Conservation (phyloP, 2,329 filamentous ascomycete species). For the Verticillium alfalfae region DNA sequence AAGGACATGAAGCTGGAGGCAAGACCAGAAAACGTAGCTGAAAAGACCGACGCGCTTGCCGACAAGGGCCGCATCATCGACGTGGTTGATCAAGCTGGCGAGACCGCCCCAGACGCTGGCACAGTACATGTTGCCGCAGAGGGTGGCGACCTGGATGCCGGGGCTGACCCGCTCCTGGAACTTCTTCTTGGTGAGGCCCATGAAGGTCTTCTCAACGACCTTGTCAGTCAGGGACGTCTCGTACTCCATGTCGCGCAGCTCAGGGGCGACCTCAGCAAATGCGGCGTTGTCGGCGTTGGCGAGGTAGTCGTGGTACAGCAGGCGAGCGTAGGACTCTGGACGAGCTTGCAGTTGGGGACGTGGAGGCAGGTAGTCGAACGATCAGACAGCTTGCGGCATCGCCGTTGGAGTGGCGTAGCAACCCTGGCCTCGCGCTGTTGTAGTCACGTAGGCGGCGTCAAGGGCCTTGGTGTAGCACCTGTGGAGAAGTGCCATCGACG, state of each 20-base stretch:
- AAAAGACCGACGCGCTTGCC: constrained; percentile 72
- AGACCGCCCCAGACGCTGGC: constrained; percentile 73
- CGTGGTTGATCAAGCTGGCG: constrained; percentile 61
- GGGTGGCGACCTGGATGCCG: constrained; percentile 68
- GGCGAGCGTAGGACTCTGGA: constrained; percentile 75
- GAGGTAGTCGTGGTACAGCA: constrained; percentile 83
- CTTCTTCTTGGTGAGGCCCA: constrained; percentile 77
- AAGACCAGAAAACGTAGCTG: constrained; percentile 75
- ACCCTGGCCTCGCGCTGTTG: constrained; percentile 63
- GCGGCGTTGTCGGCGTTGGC: constrained; percentile 59
- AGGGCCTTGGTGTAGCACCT: constrained; percentile 78
- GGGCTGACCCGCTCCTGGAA: constrained; percentile 74
- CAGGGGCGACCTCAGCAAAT: constrained; percentile 70
- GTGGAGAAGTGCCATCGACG: constrained; percentile 75
- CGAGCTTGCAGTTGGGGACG: constrained; percentile 80
- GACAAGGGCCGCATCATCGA: constrained; percentile 56
- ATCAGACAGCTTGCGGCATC: constrained; percentile 57
- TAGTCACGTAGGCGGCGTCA: constrained; percentile 78
- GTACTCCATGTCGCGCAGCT: constrained; percentile 75
- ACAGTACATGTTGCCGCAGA: constrained; percentile 67
- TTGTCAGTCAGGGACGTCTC: constrained; percentile 75
- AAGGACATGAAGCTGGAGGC: constrained; percentile 69
- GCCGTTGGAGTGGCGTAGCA: constrained; percentile 48
- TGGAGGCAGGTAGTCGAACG: constrained; percentile 81
- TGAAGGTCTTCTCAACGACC: constrained; percentile 80